These are phyloP conservation scores for Ogataea minuta DNA, from an alignment of 805 yeast species.

Conservation along the genomic window DNA sequence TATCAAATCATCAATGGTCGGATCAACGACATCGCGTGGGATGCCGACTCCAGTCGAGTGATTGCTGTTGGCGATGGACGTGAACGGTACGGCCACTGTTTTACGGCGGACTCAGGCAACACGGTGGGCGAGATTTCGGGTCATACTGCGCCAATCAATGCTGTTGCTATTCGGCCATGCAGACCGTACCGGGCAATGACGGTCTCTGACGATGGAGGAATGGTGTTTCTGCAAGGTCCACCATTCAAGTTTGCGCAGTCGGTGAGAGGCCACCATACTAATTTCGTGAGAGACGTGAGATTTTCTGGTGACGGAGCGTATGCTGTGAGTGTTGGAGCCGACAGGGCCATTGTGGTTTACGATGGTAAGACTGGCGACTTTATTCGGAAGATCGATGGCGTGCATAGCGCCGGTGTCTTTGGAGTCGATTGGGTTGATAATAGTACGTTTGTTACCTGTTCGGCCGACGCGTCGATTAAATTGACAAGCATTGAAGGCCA, in stretches of 20 bases:
- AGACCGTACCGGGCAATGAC: slow-evolving; percentile 95
- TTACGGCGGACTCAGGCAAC: slow-evolving; percentile 92
- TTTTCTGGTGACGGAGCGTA: slow-evolving; percentile 79
- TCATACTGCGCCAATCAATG: slow-evolving; percentile 78
- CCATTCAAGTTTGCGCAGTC: slow-evolving; percentile 85
- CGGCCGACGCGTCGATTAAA: slow-evolving; percentile 79
- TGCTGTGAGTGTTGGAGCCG: slow-evolving; percentile 82
- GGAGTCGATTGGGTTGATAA: slow-evolving; percentile 66
- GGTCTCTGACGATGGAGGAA: slow-evolving; percentile 81
- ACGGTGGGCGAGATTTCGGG: slow-evolving; percentile 97
- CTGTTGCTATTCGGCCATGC: slow-evolving; percentile 77
- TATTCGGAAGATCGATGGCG: slow-evolving; percentile 45
- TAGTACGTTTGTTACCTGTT: slow-evolving; percentile 70
- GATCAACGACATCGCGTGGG: slow-evolving; percentile 87
- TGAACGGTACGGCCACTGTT: slow-evolving; percentile 88
- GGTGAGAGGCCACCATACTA: slow-evolving; percentile 70
- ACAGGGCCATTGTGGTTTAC: slow-evolving; percentile 70
- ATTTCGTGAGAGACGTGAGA: slow-evolving; percentile 75
- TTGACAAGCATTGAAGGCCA: slow-evolving; percentile 56
- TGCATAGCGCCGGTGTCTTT: slow-evolving; percentile 79
- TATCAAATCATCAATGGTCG: slow-evolving; percentile 73
- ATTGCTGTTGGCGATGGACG: slow-evolving; percentile 96
- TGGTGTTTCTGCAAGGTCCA: slow-evolving; percentile 87
- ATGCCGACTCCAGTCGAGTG: slow-evolving; percentile 77
- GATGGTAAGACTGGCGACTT: slow-evolving; percentile 88